phyloP scores from a whole-genome alignment of 805 yeast species.

The Babjeviella inositovora region DNA sequence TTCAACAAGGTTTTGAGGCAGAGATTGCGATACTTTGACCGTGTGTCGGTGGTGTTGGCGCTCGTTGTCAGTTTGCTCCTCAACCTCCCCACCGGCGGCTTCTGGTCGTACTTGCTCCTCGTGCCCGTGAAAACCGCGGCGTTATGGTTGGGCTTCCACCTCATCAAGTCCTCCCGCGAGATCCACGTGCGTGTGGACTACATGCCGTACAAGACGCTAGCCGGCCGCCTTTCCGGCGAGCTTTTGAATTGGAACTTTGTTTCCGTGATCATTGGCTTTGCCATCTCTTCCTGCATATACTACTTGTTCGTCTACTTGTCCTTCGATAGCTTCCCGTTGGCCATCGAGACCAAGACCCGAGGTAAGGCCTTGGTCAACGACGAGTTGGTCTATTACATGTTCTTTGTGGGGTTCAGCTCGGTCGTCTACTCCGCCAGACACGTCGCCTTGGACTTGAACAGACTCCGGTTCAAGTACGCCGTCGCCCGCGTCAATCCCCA shows the following conservation, averaged over 20 bases:
- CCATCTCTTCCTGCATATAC: constrained; percentile 8
- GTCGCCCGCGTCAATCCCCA: constrained; percentile 22
- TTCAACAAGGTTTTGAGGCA: background rate
- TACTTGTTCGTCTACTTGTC: constrained; percentile 7
- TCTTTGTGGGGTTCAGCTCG: constrained; percentile 20
- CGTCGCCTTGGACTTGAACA: constrained; percentile 34
- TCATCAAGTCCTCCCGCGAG: constrained; percentile 19
- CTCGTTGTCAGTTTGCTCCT: background rate
- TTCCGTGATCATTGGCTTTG: constrained; percentile 6
- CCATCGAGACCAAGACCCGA: constrained; percentile 1
- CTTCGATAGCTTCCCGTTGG: constrained; percentile 6
- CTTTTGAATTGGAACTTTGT: constrained; percentile 7
- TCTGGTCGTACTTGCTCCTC: background rate
- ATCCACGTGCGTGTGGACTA: constrained; percentile 19
- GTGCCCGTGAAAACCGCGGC: constrained; percentile 10
- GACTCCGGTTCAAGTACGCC: constrained; percentile 28
- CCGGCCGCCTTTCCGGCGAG: constrained; percentile 9
- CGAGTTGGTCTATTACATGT: constrained; percentile 31
- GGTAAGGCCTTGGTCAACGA: constrained; percentile 23
- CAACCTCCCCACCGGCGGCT: background rate
- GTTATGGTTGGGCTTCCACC: constrained; percentile 11
- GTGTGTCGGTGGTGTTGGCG: background rate
- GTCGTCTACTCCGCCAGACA: constrained; percentile 32
- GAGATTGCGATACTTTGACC: constrained; percentile 1
- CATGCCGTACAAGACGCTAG: constrained; percentile 12